Conservation (phyloP, 164 flowering plant genomes). For the Houttuynia cordata region DNA sequence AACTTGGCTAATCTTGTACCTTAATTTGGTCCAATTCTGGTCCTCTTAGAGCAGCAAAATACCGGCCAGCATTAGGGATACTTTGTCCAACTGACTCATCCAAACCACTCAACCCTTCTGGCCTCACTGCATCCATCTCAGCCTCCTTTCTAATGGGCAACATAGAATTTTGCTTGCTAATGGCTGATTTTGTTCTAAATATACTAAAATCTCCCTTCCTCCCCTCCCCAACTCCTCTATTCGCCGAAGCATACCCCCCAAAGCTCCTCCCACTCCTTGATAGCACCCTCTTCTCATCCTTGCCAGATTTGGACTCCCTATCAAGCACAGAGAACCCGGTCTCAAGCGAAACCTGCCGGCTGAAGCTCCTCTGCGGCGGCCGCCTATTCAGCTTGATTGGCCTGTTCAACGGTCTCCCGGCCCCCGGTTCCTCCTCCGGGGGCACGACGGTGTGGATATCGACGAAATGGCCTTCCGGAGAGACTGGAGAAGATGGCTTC, state of each 20-base stretch:
- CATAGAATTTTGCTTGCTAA: constrained; percentile 49
- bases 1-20: no score
- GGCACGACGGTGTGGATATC: constrained; percentile 53
- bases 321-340: constrained; percentile 73
- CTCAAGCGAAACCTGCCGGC: constrained; percentile 81
- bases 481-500: constrained; percentile 11
- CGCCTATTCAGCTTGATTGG: constrained; percentile 20
- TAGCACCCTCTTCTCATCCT: constrained; percentile 32
- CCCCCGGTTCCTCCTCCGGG: constrained; percentile 21
- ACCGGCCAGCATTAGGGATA: constrained; percentile 81
- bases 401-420: constrained; percentile 6
- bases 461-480: constrained; percentile 20
- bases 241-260: constrained; percentile 41
- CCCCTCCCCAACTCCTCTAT: constrained; percentile 21
- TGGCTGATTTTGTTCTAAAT: constrained; percentile 66
- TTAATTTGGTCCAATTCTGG: constrained; percentile 94
- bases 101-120: no score
- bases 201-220: constrained; percentile 70
- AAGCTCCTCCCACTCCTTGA: constrained; percentile 70
- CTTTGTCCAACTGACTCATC: constrained; percentile 41
- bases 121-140: constrained; percentile 22
- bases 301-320: constrained; percentile 27
- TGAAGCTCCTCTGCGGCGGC: constrained; percentile 31
- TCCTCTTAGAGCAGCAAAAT: constrained; percentile 94
- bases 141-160: constrained; percentile 38